Base-by-base conservation (phyloP, 2,329 filamentous ascomycete species). In the Blastomyces gilchristii region DNA sequence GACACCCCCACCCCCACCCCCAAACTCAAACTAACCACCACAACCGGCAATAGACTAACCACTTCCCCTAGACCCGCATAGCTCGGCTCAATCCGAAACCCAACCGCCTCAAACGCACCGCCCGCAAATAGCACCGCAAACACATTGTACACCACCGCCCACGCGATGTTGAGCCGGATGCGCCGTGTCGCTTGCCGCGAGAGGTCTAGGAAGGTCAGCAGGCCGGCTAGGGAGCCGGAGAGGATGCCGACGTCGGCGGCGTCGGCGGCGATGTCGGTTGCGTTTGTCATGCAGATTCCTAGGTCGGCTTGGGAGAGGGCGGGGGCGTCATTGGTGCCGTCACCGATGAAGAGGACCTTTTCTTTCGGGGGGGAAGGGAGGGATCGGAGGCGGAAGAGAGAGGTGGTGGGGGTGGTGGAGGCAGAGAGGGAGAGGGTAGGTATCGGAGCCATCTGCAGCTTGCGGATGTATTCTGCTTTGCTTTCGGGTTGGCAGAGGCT, bases 241-340 rank as follows among this genome's bases (percentile, higher is more conserved):
- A 90, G 78, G 18, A 93, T 80, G 0, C 91, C 83, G 0, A 88
- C 84, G 67, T 91, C 87, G 0, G 89, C 86, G 0, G 87, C 86
- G 1, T 79, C 80, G 62, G 83, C 78, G 0, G 89, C 86, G 1
- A 91, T 79, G 63, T 91, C 88, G 0, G 81, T 84, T 4, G 80
- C 78, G 63, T 78, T 80, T 64, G 82, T 82, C 71, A 93, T 83
- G 67, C 90, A 87, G 0, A 91, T 78, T 37, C 90, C 90, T 37
- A 93, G 81, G 6, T 82, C 82, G 1, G 90, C 87, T 70, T 86
- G 83, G 0, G 87, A 85, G 2, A 93, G 79, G 0, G 89, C 89
- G 2, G 84, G 80, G 0, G 89, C 87, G 69, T 93, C 89, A 71
- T 93, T 93, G 16, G 87, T 91, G 1, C 90, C 90, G 68, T 93